A percentile compares a stretch with the other conserved stretches of the same genome.
These are phyloP conservation scores for Curvularia spicifera DNA, from an alignment of 2,329 filamentous ascomycete species.

Conservation along the genomic window DNA sequence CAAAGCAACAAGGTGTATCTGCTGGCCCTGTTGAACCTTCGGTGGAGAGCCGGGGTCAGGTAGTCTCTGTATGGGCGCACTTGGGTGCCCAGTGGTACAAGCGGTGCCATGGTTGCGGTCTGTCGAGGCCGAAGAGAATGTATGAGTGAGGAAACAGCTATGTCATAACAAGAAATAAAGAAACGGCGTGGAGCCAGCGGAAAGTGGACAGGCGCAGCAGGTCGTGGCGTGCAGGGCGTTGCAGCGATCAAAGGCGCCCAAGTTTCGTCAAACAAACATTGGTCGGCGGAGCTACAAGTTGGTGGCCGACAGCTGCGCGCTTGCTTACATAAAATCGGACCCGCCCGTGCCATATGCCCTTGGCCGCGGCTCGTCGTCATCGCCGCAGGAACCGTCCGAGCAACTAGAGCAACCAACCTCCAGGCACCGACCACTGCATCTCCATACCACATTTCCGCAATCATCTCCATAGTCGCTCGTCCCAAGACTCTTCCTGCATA, in stretches of 20 bases:
- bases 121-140: slow-evolving; percentile 37
- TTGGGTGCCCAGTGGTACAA: slow-evolving; percentile 41
- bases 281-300: slow-evolving; percentile 24
- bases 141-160: slow-evolving; percentile 24
- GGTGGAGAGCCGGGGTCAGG: slow-evolving; percentile 84
- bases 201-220: slow-evolving; percentile 3
- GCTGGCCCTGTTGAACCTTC: slow-evolving; percentile 81
- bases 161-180: slow-evolving; percentile 31
- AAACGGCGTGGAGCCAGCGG: slow-evolving; percentile 16
- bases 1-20: slow-evolving; percentile 72
- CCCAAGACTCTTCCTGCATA: not conserved
- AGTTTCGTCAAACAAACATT: slow-evolving; percentile 40
- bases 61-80: slow-evolving; percentile 83
- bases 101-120: slow-evolving; percentile 35
- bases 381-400: slow-evolving; percentile 30
- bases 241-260: slow-evolving; percentile 15
- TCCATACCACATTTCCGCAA: slow-evolving; percentile 15
- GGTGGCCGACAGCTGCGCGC: slow-evolving; percentile 21
- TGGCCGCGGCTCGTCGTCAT: slow-evolving; percentile 33
- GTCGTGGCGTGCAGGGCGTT: slow-evolving; percentile 9
- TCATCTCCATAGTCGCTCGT: slow-evolving; percentile 15
- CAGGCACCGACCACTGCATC: slow-evolving; percentile 32
- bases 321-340: slow-evolving; percentile 25
- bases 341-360: slow-evolving; percentile 27
- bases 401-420: slow-evolving; percentile 27